Base-by-base conservation (phyloP, 2,329 filamentous ascomycete genomes). In the Rhinocladiella similis region DNA sequence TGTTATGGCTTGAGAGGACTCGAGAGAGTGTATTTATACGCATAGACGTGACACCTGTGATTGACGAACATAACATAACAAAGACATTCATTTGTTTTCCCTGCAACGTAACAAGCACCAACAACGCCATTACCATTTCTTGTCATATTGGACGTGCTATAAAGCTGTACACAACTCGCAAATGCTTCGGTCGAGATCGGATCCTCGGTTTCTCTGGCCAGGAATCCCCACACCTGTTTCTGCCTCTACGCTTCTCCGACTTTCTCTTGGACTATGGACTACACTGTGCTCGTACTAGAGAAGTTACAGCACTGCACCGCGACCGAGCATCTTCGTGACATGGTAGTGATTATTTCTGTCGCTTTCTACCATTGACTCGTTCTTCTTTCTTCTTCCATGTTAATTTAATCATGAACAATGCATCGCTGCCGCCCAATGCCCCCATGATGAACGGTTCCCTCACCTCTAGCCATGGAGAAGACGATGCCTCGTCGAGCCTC, bases 401-500 rank as follows among this genome's bases (percentile, higher is more conserved):
- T 43, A 9, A 33, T 3, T 42, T 36, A 54, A 51, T 22, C 38
- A 58, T 60, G 54, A 62, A 22, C 46, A 53, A 53, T 61, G 54
- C 63, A 61, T 64, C 62, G 49, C 62, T 64, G 63, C 63, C 62
- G 60, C 63, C 62, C 48, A 60, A 62, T 42, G 63, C 62, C 63
- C 59, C 62, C 62, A 60, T 61, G 60, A 60, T 55, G 53, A 65
- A 65, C 52, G 63, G 60, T 47, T 51, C 33, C 43, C 41, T 45
- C 25, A 36, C 36, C 27, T 22, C 39, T 35, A 54, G 54, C 57
- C 61, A 63, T 63, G 61, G 60, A 64, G 62, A 61, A 62, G 59
- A 57, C 46, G 60, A 61, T 65, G 62, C 59, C 13, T 52, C 52
- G 22, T 64, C 62, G 13, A 65, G 71, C 2, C 70, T 78, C 42